Conservation (phyloP, 2,329 filamentous ascomycete genomes). For the Hypoxylon sp. region DNA sequence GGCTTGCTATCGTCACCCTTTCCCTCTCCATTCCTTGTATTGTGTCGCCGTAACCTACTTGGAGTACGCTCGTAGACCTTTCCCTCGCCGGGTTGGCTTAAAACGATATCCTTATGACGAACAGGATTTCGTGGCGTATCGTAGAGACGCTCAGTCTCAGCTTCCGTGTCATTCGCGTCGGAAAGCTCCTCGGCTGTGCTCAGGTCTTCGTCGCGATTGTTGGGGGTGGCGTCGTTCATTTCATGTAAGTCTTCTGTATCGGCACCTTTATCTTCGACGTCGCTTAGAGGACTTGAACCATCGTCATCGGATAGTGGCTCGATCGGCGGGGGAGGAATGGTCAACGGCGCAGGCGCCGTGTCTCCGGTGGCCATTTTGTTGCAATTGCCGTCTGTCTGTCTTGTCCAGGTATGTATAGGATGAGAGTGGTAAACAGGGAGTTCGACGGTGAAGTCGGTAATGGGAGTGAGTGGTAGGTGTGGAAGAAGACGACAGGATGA, state of each 20-base stretch:
- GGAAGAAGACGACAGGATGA: slow-evolving; percentile 17
- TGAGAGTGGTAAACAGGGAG: background rate
- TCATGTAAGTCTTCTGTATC: slow-evolving; percentile 71
- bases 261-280: slow-evolving; percentile 82
- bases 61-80: slow-evolving; percentile 72
- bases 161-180: slow-evolving; percentile 77
- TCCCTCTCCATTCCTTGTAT: slow-evolving; percentile 41
- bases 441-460: slow-evolving; percentile 5
- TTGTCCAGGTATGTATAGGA: background rate
- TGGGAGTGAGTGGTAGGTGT: slow-evolving; percentile 9
- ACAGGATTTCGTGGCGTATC: slow-evolving; percentile 75
- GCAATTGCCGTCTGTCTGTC: background rate
- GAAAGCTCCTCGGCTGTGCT: slow-evolving; percentile 64
- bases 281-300: slow-evolving; percentile 91
- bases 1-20: slow-evolving; percentile 51
- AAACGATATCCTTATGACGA: slow-evolving; percentile 69
- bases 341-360: slow-evolving; percentile 58
- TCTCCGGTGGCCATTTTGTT: slow-evolving; percentile 60
- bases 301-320: slow-evolving; percentile 63
- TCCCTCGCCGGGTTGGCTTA: slow-evolving; percentile 63
- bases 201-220: slow-evolving; percentile 39
- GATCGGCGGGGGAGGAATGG: slow-evolving; percentile 58
- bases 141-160: slow-evolving; percentile 92
- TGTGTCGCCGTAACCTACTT: slow-evolving; percentile 72
- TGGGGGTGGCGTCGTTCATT: slow-evolving; percentile 45